Evolutionary conservation across 2,329 filamentous ascomycete species (phyloP), one percentile per base, ranked within the genome.

Genomic region (Orbilia brochopaga): DNA sequence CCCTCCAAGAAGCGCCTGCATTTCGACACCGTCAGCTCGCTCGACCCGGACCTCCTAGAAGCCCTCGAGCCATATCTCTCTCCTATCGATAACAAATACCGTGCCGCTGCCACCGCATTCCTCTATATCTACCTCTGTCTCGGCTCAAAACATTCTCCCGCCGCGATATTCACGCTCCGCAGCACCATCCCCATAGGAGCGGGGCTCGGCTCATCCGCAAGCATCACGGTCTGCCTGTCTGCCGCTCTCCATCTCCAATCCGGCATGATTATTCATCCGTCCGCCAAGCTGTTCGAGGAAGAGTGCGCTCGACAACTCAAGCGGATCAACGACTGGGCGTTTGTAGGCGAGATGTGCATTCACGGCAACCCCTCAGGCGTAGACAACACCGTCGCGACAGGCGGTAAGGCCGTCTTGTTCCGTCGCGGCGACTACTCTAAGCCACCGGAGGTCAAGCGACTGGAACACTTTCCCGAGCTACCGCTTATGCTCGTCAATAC

Each of bases 291-390:
- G 79, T 91, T 92, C 2, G 81, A 87, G 0, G 88, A 91, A 61
- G 94, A 99, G 81, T 91, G 91, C n/a, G 87, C 90, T 69, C 81
- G 92, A 48, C 93, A 99, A 79, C 85, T 97, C 30, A 92, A 97
- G 81, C 87, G 93, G 74, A 97, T 99, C 81, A 99, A 99, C 80
- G 86, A 90, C 73, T 99, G 95, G 94, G 92, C 94, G 0, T 97
- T 97, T 79, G 94, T 99, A 0, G 90, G 90, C 23, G 94, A 99
- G 79, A 90, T 97, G 87, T 94, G 92, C 80, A 97, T 97, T 74
- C 94, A 99, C 78, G 94, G 93, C 40, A 97, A 96, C 78, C 94
- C 94, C 0, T 96, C 91, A 0, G 94, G 94, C 0, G 91, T 99
- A 48, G 94, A 99, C 81, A 99, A 99, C 80, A 99, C 94, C 1